Conservation (phyloP, 495 filamentous ascomycete species). For the Pyrenopolyporus hunteri region DNA sequence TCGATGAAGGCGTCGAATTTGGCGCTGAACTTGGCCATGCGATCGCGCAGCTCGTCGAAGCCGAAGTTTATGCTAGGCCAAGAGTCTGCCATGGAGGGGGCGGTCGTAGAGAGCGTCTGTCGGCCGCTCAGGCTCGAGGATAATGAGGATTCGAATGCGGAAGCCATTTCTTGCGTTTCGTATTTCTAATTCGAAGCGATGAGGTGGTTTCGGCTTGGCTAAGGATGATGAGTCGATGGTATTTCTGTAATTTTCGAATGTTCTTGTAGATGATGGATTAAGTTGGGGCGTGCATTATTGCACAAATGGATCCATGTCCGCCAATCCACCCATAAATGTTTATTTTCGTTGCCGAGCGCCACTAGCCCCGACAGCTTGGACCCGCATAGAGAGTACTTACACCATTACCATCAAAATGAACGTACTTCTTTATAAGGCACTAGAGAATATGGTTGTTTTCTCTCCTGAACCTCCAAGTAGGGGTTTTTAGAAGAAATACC, state of each 20-base stretch:
- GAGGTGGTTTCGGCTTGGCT: background rate
- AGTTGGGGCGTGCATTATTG: background rate
- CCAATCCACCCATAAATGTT: slow-evolving; percentile 31
- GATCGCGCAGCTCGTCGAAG: slow-evolving; percentile 92
- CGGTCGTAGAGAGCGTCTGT: slow-evolving; percentile 60
- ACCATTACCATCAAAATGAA: background rate
- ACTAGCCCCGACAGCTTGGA: background rate
- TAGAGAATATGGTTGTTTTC: background rate
- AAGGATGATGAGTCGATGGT: slow-evolving; percentile 1
- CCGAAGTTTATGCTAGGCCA: slow-evolving; percentile 93
- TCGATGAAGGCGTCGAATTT: slow-evolving; percentile 96
- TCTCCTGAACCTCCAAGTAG: background rate
- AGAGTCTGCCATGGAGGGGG: slow-evolving; percentile 68
- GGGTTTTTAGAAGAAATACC: too few species aligned
- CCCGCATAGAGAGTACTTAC: slow-evolving; percentile 10
- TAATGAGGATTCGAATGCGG: slow-evolving; percentile 76
- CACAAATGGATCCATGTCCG: background rate
- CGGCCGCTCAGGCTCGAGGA: slow-evolving; percentile 74
- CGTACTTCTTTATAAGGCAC: background rate
- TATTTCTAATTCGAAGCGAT: background rate
- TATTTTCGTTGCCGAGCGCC: slow-evolving; percentile 43
- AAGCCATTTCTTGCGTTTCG: slow-evolving; percentile 58
- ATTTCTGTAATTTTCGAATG: slow-evolving; percentile 13
- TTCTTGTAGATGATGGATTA: slow-evolving; percentile 8
- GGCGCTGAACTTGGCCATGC: slow-evolving; percentile 91